Evolutionary conservation across 371 early-diverging fungal species (phyloP).

Genomic region (Mucor saturninus): DNA sequence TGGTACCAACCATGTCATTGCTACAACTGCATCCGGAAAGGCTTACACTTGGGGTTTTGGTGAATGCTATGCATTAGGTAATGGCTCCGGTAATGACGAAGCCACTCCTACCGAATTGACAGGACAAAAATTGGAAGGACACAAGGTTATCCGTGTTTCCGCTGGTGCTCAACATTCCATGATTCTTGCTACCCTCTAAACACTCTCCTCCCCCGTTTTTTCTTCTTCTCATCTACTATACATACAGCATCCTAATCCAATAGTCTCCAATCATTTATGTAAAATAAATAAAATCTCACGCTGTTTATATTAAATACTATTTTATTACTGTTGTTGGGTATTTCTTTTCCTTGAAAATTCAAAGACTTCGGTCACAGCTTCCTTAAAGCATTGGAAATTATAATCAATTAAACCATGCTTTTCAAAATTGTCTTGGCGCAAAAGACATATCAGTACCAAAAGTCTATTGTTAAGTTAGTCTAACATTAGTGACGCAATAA

Average conservation of each 20-base stretch:
- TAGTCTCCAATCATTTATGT: background rate
- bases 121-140: constrained; percentile 63
- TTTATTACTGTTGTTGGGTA: constrained; percentile 32
- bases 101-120: constrained; percentile 51
- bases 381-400: constrained; percentile 84
- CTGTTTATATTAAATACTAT: background rate
- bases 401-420: constrained; percentile 89
- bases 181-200: constrained; percentile 48
- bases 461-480: constrained; percentile 43
- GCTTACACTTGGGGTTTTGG: constrained; percentile 95
- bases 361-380: constrained; percentile 74
- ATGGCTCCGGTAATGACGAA: constrained; percentile 75
- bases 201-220: background rate
- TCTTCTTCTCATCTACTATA: background rate
- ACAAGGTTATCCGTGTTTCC: constrained; percentile 57
- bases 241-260: background rate
- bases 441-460: constrained; percentile 80
- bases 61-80: constrained; percentile 75
- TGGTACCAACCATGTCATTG: constrained; percentile 91
- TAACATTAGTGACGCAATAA: background rate
- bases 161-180: constrained; percentile 84
- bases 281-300: background rate
- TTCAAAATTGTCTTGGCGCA: constrained; percentile 87
- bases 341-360: constrained; percentile 60
- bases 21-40: constrained; percentile 68